Base-by-base conservation (phyloP, 1,284 basidiomycete genomes). In the Ceratobasidium sp. region DNA sequence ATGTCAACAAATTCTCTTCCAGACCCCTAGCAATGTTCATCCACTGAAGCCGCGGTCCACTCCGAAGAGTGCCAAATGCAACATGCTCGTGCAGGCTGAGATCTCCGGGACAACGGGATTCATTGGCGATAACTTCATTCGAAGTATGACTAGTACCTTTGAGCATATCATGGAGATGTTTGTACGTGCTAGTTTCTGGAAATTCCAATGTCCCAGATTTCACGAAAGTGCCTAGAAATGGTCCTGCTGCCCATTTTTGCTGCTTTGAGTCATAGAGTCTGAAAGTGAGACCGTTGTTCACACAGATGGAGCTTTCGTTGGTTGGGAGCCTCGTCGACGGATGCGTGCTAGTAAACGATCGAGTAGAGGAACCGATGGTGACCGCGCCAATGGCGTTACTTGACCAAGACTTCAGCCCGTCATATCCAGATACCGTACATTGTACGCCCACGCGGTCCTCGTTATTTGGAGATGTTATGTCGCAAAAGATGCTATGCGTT, bases 11-110 rank as follows among this genome's bases (percentile, higher is more conserved):
- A 41, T 81, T 80, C 14, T 82, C 81, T 9, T 80, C 79, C 17
- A 88, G 75, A 75, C 85, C 86, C 29, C 84, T 81, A 7, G 82
- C 78, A 15, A 88, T 84, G 73, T 88, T 89, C 51, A 85, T 76
- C 87, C 87, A 88, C 57, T 88, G 87, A 0, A 88, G 76, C 0
- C 77, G 78, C 5, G 79, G 75, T 1, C 87, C 87, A 44, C 84
- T 82, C 2, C 87, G 85, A 36, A 88, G 74, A 44, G 80, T 79
- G 0, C 84, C 83, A 74, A 86, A 88, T 0, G 84, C 81, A 6
- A 84, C 78, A 51, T 82, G 85, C 74, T 88, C 87, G 45, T 88
- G 86, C n/a, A 85, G 76, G 7, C 76, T 81, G 2, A 88, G 76
- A 1, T 83, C 80, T 0, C 71, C 64, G 3, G 83, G 82, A 51